These are phyloP conservation scores for Backusella tuberculispora DNA, from an alignment of 192 early-diverging fungal genomes.

Conservation along the genomic window DNA sequence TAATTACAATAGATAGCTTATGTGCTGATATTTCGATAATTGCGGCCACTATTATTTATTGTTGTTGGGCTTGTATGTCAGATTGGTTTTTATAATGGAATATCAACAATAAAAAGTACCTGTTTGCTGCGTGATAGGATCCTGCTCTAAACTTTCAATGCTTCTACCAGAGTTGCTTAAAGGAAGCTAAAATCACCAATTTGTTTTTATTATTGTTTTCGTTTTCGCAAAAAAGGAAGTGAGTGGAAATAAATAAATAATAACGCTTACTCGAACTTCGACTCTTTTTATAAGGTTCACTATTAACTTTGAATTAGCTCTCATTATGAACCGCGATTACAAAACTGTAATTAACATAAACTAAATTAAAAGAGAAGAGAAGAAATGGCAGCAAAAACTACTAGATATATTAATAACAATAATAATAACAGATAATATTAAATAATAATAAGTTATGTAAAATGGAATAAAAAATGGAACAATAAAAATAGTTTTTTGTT, in stretches of 20 bases:
- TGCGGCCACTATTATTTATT: conserved; percentile 30
- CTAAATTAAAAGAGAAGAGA: background rate
- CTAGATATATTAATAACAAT: background rate
- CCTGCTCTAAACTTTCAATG: conserved; percentile 34
- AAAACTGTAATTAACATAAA: background rate
- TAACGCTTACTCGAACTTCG: conserved; percentile 32
- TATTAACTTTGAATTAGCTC: conserved; percentile 34
- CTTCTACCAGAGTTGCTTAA: conserved; percentile 27
- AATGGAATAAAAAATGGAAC: conserved; percentile 4
- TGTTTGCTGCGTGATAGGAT: conserved; percentile 35
- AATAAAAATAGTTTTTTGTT: background rate
- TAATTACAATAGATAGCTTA: conserved; percentile 32
- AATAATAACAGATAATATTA: background rate
- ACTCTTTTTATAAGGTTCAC: conserved; percentile 31
- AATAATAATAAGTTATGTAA: background rate
- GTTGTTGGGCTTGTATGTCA: background rate
- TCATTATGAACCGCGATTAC: conserved; percentile 22
- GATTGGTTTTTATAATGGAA: background rate
- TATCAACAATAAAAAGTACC: background rate
- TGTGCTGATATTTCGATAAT: conserved; percentile 36
- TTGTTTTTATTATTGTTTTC: background rate
- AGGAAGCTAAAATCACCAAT: conserved; percentile 22
- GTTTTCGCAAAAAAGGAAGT: too few relatives aligned
- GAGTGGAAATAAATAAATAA: too few relatives aligned
- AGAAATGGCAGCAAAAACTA: background rate